Percentiles rank a stretch among this genome's conserved stretches.
These are phyloP conservation scores for Sarocladium oryzae DNA, from an alignment of 2,329 filamentous ascomycete genomes.

Conservation along the genomic window DNA sequence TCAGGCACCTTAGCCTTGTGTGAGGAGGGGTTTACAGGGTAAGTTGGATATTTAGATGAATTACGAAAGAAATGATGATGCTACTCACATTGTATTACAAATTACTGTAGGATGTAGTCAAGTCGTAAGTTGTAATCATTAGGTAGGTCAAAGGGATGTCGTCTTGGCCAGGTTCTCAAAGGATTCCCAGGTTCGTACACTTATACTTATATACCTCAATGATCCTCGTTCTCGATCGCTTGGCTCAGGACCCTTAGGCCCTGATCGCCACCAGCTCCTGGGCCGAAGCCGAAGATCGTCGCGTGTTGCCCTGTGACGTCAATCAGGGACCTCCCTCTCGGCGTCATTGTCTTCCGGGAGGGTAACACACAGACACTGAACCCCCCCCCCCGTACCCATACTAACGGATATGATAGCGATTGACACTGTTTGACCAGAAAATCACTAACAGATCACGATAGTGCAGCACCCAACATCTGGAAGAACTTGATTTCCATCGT, in stretches of 20 bases:
- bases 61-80: too few relatives aligned
- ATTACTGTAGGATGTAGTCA: neutral
- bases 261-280: neutral
- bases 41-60: too few relatives aligned
- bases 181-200: neutral
- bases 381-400: neutral
- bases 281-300: neutral
- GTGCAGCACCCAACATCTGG: neutral
- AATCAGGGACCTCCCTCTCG: neutral
- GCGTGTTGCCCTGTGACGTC: constrained; percentile 2
- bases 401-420: neutral
- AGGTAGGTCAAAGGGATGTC: neutral
- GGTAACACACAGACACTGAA: neutral
- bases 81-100: neutral
- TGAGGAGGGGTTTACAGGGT: neutral
- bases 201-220: constrained; percentile 1
- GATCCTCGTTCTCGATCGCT: neutral
- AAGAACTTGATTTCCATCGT: neutral
- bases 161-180: neutral
- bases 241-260: neutral
- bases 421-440: neutral
- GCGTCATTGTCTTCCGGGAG: neutral
- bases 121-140: neutral
- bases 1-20: neutral
- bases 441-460: neutral